Percentiles rank a stretch among this genome's conserved stretches.
Conservation (phyloP, 2,329 filamentous ascomycete genomes). For the Colletotrichum karsti region DNA sequence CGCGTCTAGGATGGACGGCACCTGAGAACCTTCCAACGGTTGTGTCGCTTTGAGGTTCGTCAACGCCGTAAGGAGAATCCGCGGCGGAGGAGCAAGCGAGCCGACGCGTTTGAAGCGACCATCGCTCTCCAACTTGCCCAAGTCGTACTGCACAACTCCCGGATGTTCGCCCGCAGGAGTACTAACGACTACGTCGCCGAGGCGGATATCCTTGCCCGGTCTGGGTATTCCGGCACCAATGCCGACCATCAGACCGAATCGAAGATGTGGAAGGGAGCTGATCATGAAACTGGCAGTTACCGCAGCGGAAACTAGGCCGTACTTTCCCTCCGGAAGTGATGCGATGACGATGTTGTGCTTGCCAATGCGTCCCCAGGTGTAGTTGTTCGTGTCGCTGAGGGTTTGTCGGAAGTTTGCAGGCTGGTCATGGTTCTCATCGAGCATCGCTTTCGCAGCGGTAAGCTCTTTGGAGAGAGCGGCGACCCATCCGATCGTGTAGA, state of each 20-base stretch:
- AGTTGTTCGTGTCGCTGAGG: not conserved
- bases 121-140: not conserved
- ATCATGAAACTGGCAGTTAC: slow-evolving; percentile 37
- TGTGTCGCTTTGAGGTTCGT: slow-evolving; percentile 6
- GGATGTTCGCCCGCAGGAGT: not conserved
- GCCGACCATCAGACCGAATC: slow-evolving; percentile 32
- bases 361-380: slow-evolving; percentile 24
- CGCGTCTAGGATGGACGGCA: slow-evolving; percentile 9
- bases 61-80: slow-evolving; percentile 22
- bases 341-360: slow-evolving; percentile 33
- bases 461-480: not conserved
- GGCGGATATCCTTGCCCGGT: slow-evolving; percentile 26
- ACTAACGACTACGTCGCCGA: slow-evolving; percentile 31
- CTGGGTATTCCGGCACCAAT: slow-evolving; percentile 32
- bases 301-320: not conserved
- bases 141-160: slow-evolving; percentile 30
- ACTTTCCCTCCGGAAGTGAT: slow-evolving; percentile 15
- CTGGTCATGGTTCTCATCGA: not conserved
- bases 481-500: not conserved
- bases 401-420: not conserved
- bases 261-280: slow-evolving; percentile 25
- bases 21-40: not conserved
- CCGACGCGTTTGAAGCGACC: not conserved
- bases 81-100: slow-evolving; percentile 12
- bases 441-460: not conserved